Evolutionary conservation across 2,329 filamentous ascomycete genomes (phyloP).

Genomic region (Mycosphaerelloides madeirae): DNA sequence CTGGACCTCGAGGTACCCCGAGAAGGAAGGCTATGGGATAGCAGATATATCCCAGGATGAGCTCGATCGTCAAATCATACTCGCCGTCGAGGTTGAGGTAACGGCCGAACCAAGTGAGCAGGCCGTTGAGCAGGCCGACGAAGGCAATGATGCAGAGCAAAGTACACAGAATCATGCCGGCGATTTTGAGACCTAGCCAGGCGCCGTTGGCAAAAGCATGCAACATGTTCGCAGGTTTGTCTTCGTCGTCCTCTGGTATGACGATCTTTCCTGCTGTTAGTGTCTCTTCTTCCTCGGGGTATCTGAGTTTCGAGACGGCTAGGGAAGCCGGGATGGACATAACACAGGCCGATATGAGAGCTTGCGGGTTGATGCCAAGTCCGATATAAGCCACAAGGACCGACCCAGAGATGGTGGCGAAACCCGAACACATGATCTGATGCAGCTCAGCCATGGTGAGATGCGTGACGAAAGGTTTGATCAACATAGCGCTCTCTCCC

Average conservation of each 20-base stretch:
- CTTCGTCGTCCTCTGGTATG: slow-evolving; percentile 72
- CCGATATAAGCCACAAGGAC: slow-evolving; percentile 81
- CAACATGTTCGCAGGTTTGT: slow-evolving; percentile 71
- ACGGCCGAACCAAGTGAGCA: slow-evolving; percentile 77
- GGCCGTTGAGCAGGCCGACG: slow-evolving; percentile 67
- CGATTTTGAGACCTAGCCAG: slow-evolving; percentile 82
- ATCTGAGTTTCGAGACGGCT: slow-evolving; percentile 83
- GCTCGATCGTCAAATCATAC: slow-evolving; percentile 66
- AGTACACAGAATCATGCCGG: slow-evolving; percentile 72
- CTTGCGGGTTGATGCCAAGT: slow-evolving; percentile 78
- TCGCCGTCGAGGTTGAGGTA: slow-evolving; percentile 67
- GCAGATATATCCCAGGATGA: slow-evolving; percentile 71
- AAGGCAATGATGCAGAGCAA: slow-evolving; percentile 80
- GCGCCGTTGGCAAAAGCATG: slow-evolving; percentile 82
- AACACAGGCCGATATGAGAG: slow-evolving; percentile 83
- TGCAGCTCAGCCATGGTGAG: slow-evolving; percentile 85
- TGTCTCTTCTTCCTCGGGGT: slow-evolving; percentile 81
- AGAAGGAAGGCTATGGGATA: slow-evolving; percentile 78
- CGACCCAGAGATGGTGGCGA: slow-evolving; percentile 85
- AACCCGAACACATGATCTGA: slow-evolving; percentile 88
- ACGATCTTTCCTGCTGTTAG: slow-evolving; percentile 77
- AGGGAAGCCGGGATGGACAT: slow-evolving; percentile 93
- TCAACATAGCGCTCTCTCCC: slow-evolving; percentile 89
- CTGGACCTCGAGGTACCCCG: slow-evolving; percentile 60
- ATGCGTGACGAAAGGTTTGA: slow-evolving; percentile 78